Evolutionary conservation across 169 alveolate genomes (phyloP), one percentile per base, ranked within the genome.

Genomic region (Pseudocohnilembus persalinus): DNA sequence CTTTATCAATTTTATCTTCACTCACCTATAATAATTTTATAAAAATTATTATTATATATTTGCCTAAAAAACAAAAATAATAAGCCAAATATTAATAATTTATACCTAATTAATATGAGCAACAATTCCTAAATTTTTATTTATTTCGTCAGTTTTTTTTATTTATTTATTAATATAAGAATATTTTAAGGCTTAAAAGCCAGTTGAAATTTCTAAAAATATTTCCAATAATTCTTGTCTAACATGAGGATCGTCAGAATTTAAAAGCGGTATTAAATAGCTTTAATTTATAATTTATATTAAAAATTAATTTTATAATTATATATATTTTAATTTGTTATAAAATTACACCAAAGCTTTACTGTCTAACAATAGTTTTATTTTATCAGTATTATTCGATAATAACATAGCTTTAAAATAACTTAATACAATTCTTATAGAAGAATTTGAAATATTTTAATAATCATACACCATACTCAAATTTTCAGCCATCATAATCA

Each of bases 401-500:
- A 64, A n/a, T n/a, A 79, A 28, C 76, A 79, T 49, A 20, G 63
- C 28, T 31, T 79, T 79, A 49, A 28, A 79, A 30, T 79, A 79
- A 29, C 64, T 79, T 35, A 79, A 49, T 6, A 64, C 84, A 4
- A 49, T 79, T 20, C 31, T 79, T 31, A 79, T 49, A 49, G 68
- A 49, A 49, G 64, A 29, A 33, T 79, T 16, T 31, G 64, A 79
- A 75, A 79, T 28, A 15, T 29, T 26, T 73, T 29, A 11, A 20
- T 49, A 11, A 20, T 49, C 68, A 20, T 32, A 77, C 0, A 77
- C 33, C 26, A 77, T 77, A 1, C 64, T 29, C 15, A 79, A 25
- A 29, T 79, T 79, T 79, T 79, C 84, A 29, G 84, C 84, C 74
- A 79, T 79, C 30, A 29, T 79, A 29, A 79, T 64, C 29, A 79